Base-by-base conservation (phyloP, 2,329 filamentous ascomycete species). In the Fusarium beomiforme region DNA sequence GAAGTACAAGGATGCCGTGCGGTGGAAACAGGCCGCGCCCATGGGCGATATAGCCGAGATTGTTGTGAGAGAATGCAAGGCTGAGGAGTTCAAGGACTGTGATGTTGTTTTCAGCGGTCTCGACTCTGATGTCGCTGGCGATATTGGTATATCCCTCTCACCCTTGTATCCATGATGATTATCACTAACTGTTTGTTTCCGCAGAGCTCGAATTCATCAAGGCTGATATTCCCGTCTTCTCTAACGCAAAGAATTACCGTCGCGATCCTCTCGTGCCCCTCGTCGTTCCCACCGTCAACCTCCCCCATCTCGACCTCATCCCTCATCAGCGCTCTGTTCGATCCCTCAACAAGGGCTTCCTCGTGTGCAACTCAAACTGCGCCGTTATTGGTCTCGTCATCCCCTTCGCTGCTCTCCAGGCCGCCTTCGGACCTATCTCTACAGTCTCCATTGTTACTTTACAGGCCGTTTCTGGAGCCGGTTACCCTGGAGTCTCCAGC, bases 281-380 rank as follows among this genome's bases (percentile, higher is more conserved):
- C 78, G 93, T 98, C 71, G 95, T 98, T 12, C 96, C 96, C 3
- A 97, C 94, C 23, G 95, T 98, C 81, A 98, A 98, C 85, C 90
- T 97, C 16, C 83, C 89, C 44, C 95, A 98, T 82, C 88, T 98
- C 76, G 89, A 92, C 78, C 87, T 98, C 68, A 95, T 98, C 79
- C 91, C 92, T n/a, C 91, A 97, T 82, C 95, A 98, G 84, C 89
- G 93, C 69, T 86, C 89, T 78, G 87, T 92, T 44, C 89, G 92
- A 80, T 85, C 85, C 31, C 86, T 97, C 46, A 85, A 92, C 69
- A 94, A 93, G 83, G 96, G 96, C 26, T 97, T 98, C 85, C 85
- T 98, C 39, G 94, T 98, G 67, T 98, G 95, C 88, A 98, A 98
- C 85, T 97, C 94, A 72, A 98, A 98, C 85, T 99, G 96, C 84